Percentiles rank a stretch among this genome's conserved stretches.
These are phyloP conservation scores for Pinus tabuliformis DNA, from an alignment of 75 land plant genomes.

Conservation along the genomic window DNA sequence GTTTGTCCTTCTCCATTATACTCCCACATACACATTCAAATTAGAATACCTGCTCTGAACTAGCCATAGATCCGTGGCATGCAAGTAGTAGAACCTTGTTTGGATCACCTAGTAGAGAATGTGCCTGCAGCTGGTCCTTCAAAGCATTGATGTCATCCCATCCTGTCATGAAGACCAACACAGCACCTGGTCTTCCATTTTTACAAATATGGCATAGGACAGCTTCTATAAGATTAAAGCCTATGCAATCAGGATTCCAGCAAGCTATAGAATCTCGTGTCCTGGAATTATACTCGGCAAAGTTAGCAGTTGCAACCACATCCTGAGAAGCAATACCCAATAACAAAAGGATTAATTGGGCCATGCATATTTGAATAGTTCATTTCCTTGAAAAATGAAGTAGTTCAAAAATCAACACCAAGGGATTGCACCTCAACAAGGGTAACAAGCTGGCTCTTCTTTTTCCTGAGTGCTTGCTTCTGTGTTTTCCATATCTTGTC, in stretches of 20 bases:
- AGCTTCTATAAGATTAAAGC: constrained; percentile 43
- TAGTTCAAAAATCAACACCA: neutral
- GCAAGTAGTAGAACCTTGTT: constrained; percentile 32
- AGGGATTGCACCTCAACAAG: constrained; percentile 29
- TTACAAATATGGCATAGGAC: constrained; percentile 32
- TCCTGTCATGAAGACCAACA: constrained; percentile 57
- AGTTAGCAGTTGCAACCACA: constrained; percentile 12
- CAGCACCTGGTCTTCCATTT: constrained; percentile 42
- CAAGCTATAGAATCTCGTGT: constrained; percentile 35
- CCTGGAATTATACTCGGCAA: constrained; percentile 5
- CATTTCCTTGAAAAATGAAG: neutral
- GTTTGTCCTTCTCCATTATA: neutral
- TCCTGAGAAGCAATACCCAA: constrained; percentile 10
- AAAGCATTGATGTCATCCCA: constrained; percentile 54
- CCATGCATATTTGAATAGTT: neutral
- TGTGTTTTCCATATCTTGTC: constrained; percentile 47
- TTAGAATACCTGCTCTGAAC: constrained; percentile 43
- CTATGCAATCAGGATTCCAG: constrained; percentile 48
- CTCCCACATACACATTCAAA: neutral
- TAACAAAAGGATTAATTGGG: neutral
- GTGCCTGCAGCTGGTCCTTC: constrained; percentile 31
- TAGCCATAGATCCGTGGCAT: constrained; percentile 55
- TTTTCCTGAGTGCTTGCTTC: constrained; percentile 28
- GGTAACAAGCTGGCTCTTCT: constrained; percentile 24
- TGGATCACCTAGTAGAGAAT: constrained; percentile 38